These are phyloP conservation scores for Phytophthora colocasiae DNA, from an alignment of 352 stramenopile genomes.

Conservation along the genomic window DNA sequence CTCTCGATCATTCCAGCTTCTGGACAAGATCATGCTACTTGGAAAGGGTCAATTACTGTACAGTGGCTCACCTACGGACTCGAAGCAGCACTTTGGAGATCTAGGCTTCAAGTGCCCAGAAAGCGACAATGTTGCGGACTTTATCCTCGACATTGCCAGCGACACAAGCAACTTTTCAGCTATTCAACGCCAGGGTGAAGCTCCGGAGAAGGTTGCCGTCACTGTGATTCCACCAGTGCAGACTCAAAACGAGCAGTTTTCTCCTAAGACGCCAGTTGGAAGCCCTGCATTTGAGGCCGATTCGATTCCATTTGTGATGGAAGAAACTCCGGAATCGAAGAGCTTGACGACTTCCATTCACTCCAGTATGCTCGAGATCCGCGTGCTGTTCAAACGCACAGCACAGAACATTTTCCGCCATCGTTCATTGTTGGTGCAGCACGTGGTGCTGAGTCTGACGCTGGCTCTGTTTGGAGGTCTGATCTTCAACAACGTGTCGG, in stretches of 20 bases:
- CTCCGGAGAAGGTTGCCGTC: background rate
- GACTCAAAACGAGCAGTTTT: background rate
- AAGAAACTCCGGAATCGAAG: constrained; percentile 24
- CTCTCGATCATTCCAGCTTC: constrained; percentile 88
- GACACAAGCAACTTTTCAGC: constrained; percentile 66
- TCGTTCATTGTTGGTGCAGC: constrained; percentile 70
- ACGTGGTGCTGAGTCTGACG: constrained; percentile 61
- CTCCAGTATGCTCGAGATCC: constrained; percentile 56
- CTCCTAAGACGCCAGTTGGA: constrained; percentile 17
- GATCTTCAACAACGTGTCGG: constrained; percentile 85
- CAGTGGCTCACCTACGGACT: constrained; percentile 52
- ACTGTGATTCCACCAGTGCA: background rate
- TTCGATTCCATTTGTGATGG: constrained; percentile 66
- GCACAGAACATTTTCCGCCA: constrained; percentile 80
- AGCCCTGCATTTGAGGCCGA: constrained; percentile 39
- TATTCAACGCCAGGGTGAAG: constrained; percentile 56
- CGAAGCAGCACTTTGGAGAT: constrained; percentile 66
- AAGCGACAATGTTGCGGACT: constrained; percentile 85
- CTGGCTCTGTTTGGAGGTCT: constrained; percentile 71
- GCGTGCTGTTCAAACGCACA: constrained; percentile 75
- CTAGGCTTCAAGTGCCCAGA: constrained; percentile 73
- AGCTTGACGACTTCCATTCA: constrained; percentile 40
- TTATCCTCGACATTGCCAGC: constrained; percentile 80
- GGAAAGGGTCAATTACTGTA: constrained; percentile 81
- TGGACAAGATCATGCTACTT: constrained; percentile 94